phyloP scores from a whole-genome alignment of 2,329 filamentous ascomycete genomes.

The Lasiodiplodia sp. region DNA sequence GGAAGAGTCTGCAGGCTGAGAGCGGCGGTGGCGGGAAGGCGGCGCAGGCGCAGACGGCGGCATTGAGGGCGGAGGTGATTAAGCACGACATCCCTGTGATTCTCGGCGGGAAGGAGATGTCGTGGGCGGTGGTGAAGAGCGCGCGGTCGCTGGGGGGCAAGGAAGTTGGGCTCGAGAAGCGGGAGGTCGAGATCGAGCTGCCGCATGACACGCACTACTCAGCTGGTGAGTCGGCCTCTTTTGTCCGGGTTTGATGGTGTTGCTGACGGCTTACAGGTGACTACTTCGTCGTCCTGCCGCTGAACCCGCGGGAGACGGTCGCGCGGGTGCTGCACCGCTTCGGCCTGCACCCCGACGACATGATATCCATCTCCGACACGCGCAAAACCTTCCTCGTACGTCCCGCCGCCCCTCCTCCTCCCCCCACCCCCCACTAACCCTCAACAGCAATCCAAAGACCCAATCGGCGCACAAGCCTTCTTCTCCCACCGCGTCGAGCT shows the following conservation, averaged over 20 bases:
- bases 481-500: slow-evolving; percentile 34
- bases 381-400: slow-evolving; percentile 32
- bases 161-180: slow-evolving; percentile 31
- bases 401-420: not conserved
- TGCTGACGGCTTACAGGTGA: slow-evolving; percentile 10
- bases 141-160: slow-evolving; percentile 11
- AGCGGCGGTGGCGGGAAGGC: not conserved
- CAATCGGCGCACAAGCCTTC: slow-evolving; percentile 31
- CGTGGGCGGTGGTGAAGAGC: slow-evolving; percentile 18
- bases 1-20: slow-evolving; percentile 26
- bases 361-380: slow-evolving; percentile 12
- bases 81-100: slow-evolving; percentile 24
- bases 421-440: not conserved
- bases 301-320: not conserved
- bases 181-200: slow-evolving; percentile 19
- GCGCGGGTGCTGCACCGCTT: not conserved
- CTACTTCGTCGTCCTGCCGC: slow-evolving; percentile 20
- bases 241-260: not conserved
- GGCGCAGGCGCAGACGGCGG: not conserved
- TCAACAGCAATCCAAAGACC: slow-evolving; percentile 15
- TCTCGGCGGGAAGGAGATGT: slow-evolving; percentile 31
- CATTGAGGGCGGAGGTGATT: slow-evolving; percentile 1
- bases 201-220: not conserved
- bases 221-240: not conserved
- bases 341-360: slow-evolving; percentile 4